Base-by-base conservation (phyloP, 1,139 yeast genomes). In the Pichia cactophila region DNA sequence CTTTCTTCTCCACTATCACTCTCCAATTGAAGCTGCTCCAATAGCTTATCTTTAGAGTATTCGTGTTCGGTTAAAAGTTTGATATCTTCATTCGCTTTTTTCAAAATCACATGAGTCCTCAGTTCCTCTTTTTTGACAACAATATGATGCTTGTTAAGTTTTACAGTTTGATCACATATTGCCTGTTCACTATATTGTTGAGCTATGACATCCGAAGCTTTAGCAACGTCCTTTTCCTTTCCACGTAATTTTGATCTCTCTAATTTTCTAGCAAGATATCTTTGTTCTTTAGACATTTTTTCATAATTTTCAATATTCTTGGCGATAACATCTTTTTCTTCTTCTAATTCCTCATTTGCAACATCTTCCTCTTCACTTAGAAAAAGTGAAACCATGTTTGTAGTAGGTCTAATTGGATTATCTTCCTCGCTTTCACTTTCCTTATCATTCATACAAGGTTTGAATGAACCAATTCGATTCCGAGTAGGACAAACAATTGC, bases 201-300 rank as follows among this genome's bases (percentile, higher is more conserved):
- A 11, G 14, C 4, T 6, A 23, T 38, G 16, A 38, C 12, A 23
- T 38, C 16, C 3, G 41, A 38, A 5, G 8, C 12, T 2, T 26
- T 28, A 38, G n/a, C 41, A 16, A 8, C n/a, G 9, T 38, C 12
- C 41, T 45, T 33, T 41, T 42, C 17, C 36, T 52, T 46, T 42
- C 52, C 52, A 41, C 60, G 52, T 17, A 49, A 26, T 35, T 50
- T 48, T 11, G 53, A 47, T 38, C 56, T 57, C 45, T 56, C 54
- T n/a, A 50, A 33, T 26, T 56, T 51, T 44, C 64, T 50, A 1
- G 65, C 64, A 35, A 51, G 47, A 26, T 59, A 61, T 41, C 56
- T 57, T 39, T 62, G 61, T 40, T 60, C 61, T 39, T 56, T 50
- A 2, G 61, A 50, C 56, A 63, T 48, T 9, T 36, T 41, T 11